Evolutionary conservation across 108 stramenopile species (phyloP).

Genomic region (Licmophora abbreviata): DNA sequence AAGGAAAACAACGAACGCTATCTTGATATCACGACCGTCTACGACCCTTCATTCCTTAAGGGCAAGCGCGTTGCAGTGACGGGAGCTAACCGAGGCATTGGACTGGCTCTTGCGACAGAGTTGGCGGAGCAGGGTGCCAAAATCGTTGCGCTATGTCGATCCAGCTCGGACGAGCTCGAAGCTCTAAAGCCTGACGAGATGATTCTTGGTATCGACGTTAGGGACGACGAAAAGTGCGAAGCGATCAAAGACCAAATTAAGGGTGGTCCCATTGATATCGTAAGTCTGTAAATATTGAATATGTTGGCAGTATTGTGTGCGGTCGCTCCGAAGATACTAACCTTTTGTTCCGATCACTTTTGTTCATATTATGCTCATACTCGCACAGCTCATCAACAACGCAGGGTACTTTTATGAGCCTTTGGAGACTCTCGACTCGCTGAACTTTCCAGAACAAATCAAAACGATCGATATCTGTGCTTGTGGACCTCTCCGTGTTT

Average conservation of each 20-base stretch:
- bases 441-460: constrained; percentile 84
- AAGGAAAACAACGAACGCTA: constrained; percentile 52
- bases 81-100: constrained; percentile 84
- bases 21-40: constrained; percentile 62
- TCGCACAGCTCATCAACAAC: constrained; percentile 81
- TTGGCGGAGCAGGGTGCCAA: constrained; percentile 66
- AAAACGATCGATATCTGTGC: constrained; percentile 88
- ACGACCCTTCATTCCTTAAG: constrained; percentile 45
- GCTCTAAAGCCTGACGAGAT: too few species aligned
- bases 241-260: constrained; percentile 53
- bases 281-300: too few species aligned
- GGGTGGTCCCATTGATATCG: constrained; percentile 66
- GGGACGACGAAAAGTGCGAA: constrained; percentile 57
- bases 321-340: too few species aligned
- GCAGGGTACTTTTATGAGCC: constrained; percentile 87
- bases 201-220: constrained; percentile 82
- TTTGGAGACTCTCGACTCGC: constrained; percentile 50
- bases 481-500: constrained; percentile 81
- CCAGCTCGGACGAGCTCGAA: constrained; percentile 41
- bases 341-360: too few species aligned
- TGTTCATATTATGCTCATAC: too few species aligned
- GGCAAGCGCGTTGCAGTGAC: constrained; percentile 81
- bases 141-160: constrained; percentile 64
- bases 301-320: too few species aligned
- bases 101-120: constrained; percentile 73